Evolutionary conservation across 164 flowering plant species (phyloP), one percentile per base, ranked within the genome.

Genomic region (Hamamelis virginiana): DNA sequence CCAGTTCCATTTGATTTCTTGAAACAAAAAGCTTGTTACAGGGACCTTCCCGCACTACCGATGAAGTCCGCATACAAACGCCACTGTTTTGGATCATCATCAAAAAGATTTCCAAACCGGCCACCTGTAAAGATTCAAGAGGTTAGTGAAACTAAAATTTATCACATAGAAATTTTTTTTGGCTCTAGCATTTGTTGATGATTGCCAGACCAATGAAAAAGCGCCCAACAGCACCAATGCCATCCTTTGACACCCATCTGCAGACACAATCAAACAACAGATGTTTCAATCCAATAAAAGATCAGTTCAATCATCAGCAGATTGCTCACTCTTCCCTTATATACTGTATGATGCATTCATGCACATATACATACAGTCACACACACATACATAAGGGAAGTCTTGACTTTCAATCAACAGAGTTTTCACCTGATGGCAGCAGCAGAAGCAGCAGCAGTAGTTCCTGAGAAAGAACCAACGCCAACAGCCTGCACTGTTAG

Each of bases 241-340:
- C 98, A 82, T 94, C 97, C 85, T 94, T 94, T 72, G 92, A 91
- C 55, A 94, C 95, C 98, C 98, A 94, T 87, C 97, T 94, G 84
- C 72, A 71, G 44, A 80, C 46, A 69, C 14, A 55, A 67, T 16
- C 50, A 69, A 68, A 64, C 5, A 63, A 69, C 28, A 15, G 45
- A 43, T 8, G 53, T 16, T 43, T 63, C 28, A 66, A 26, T 64
- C 59, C 53, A 65, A 64, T 58, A 19, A 14, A 27, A 47, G 0
- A 44, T 38, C 26, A 51, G n/a, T 43, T n/a, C 51, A 50, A 51
- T 10, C 60, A 33, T 33, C 6, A 19, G 18, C 41, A 16, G 18
- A 48, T 23, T 23, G 18, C 38, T 23, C 33, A 8, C 58, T 55
- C 41, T 33, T 33, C 41, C 41, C 41, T 33, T 33, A 33, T 33